Conservation (phyloP, 345 rosid genomes). For the Heritiera littoralis region DNA sequence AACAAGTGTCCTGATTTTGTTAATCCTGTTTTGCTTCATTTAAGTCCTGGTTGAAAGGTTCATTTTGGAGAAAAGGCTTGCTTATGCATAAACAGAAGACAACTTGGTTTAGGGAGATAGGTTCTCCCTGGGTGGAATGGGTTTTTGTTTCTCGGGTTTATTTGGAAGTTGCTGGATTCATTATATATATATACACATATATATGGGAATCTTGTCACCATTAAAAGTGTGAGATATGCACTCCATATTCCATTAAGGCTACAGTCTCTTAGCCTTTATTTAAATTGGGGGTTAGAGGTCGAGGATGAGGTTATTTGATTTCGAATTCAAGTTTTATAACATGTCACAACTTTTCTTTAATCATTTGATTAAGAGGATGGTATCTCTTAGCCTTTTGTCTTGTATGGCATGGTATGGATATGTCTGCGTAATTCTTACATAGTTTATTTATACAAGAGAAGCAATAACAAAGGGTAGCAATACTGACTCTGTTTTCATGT, state of each 20-base stretch:
- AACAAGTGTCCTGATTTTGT: not conserved
- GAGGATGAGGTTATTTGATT: too few relatives aligned
- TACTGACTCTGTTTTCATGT: not conserved
- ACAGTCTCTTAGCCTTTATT: not conserved
- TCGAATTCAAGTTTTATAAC: too few relatives aligned
- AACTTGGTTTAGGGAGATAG: slow-evolving; percentile 30
- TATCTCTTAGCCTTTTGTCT: not conserved
- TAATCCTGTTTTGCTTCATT: slow-evolving; percentile 12
- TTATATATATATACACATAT: not conserved
- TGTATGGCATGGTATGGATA: not conserved
- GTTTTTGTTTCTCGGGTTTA: slow-evolving; percentile 4
- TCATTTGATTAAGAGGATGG: too few relatives aligned
- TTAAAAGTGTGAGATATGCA: not conserved
- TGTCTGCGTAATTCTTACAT: not conserved
- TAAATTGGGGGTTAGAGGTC: too few relatives aligned
- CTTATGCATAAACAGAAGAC: not conserved
- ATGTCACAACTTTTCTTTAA: too few relatives aligned
- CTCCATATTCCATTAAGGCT: not conserved
- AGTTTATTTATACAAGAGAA: not conserved
- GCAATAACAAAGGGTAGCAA: not conserved
- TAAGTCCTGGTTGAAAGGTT: not conserved
- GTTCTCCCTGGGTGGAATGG: slow-evolving; percentile 28
- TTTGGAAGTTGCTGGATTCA: slow-evolving; percentile 15
- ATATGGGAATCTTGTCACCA: slow-evolving; percentile 3
- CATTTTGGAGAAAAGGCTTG: slow-evolving; percentile 9